Conservation (phyloP, 2,329 filamentous ascomycete species). For the Monosporascus sp. region DNA sequence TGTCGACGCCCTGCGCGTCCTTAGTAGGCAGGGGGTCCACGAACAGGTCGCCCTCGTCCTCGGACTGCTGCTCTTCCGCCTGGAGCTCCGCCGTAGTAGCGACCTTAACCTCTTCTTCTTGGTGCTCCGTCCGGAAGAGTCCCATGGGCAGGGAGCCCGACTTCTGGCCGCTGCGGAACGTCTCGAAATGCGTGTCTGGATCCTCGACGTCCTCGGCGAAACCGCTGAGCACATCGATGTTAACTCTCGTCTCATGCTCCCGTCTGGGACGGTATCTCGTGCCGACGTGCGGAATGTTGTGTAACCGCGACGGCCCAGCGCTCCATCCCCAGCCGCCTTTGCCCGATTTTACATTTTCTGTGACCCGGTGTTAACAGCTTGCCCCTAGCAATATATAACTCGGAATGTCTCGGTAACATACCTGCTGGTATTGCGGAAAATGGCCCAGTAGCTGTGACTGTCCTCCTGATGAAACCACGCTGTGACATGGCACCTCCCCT, state of each 20-base stretch:
- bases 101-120: constrained; percentile 47
- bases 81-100: constrained; percentile 54
- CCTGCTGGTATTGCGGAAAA: constrained; percentile 27
- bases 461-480: constrained; percentile 23
- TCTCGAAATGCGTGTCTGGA: constrained; percentile 38
- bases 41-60: constrained; percentile 41
- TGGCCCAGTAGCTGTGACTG: constrained; percentile 28
- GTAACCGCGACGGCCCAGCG: constrained; percentile 12
- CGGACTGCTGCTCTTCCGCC: constrained; percentile 41
- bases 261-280: constrained; percentile 36
- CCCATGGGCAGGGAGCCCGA: constrained; percentile 45
- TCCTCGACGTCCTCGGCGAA: constrained; percentile 37
- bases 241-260: constrained; percentile 44
- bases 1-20: constrained; percentile 19
- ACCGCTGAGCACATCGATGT: constrained; percentile 50
- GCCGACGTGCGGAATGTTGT: constrained; percentile 30
- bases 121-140: constrained; percentile 48
- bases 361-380: constrained; percentile 5
- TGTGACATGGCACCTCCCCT: constrained; percentile 27
- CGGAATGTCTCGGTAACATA: constrained; percentile 8
- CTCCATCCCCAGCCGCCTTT: constrained; percentile 10
- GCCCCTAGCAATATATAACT: neutral
- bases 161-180: constrained; percentile 23
- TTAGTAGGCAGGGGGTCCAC: constrained; percentile 30
- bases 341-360: constrained; percentile 21